Evolutionary conservation across 352 stramenopile genomes (phyloP).

Genomic region (Pythium phragmiticola): DNA sequence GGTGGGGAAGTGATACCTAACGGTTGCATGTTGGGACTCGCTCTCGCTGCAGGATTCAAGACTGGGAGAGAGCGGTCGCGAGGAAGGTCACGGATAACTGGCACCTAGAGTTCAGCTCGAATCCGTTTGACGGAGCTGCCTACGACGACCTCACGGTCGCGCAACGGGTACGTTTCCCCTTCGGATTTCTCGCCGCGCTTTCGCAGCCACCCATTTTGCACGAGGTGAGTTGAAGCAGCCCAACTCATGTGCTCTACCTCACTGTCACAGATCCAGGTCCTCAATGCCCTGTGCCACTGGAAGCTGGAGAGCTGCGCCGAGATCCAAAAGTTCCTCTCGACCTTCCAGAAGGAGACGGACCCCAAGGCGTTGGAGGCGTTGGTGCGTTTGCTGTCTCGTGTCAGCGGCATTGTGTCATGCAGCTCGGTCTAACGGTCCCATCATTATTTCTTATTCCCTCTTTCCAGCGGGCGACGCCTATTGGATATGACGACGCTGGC

Average conservation of each 20-base stretch:
- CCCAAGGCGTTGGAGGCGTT: conserved; percentile 53
- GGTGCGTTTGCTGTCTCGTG: conserved; percentile 34
- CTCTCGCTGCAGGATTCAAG: conserved; percentile 56
- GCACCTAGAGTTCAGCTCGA: conserved; percentile 58
- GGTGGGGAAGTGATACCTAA: not conserved
- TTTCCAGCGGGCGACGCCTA: conserved; percentile 51
- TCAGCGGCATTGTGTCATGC: no score
- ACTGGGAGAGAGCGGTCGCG: conserved; percentile 77
- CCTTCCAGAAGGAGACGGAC: conserved; percentile 65
- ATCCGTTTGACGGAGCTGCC: conserved; percentile 55
- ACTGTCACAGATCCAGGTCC: conserved; percentile 54
- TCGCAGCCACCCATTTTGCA: not conserved
- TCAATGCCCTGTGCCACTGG: conserved; percentile 82
- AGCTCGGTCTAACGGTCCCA: not conserved
- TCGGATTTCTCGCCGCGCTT: not conserved
- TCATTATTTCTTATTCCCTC: not conserved
- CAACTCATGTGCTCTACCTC: not conserved
- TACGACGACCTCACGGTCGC: conserved; percentile 64
- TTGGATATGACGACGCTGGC: conserved; percentile 74
- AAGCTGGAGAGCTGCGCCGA: conserved; percentile 76
- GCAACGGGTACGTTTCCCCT: conserved; percentile 42
- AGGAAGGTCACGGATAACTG: conserved; percentile 80
- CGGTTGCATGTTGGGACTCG: conserved; percentile 10
- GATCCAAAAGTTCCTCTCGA: conserved; percentile 72
- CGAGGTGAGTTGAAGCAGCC: not conserved